phyloP scores from a whole-genome alignment of 768 basidiomycete species.

The Pisolithus marmoratus region DNA sequence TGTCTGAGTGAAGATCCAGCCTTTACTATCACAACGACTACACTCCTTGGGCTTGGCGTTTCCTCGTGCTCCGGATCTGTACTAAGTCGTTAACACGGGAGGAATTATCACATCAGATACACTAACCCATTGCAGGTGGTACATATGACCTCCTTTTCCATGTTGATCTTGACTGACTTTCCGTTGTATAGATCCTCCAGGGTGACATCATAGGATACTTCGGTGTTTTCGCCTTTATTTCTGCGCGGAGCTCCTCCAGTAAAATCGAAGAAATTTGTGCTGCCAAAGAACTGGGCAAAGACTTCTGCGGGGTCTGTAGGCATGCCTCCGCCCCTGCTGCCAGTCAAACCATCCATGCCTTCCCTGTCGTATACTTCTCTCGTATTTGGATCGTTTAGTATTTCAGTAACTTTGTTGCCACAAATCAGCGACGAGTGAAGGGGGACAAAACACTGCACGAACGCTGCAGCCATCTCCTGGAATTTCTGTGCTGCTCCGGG shows the following conservation, averaged over 20 bases:
- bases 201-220: conserved; percentile 77
- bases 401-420: conserved; percentile 62
- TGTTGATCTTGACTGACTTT: conserved; percentile 79
- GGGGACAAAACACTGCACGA: conserved; percentile 26
- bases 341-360: conserved; percentile 64
- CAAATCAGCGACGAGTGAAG: conserved; percentile 4
- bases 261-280: conserved; percentile 60
- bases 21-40: conserved; percentile 76
- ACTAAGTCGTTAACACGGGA: conserved; percentile 5
- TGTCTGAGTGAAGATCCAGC: conserved; percentile 58
- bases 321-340: conserved; percentile 42
- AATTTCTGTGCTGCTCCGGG: conserved; percentile 79
- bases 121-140: conserved; percentile 72
- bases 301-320: conserved; percentile 52
- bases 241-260: conserved; percentile 44
- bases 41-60: conserved; percentile 84
- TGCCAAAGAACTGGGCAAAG: conserved; percentile 70
- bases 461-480: conserved; percentile 88
- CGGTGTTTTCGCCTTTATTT: conserved; percentile 64
- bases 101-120: conserved; percentile 1
- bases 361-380: conserved; percentile 68
- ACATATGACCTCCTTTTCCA: conserved; percentile 84
- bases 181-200: conserved; percentile 93
- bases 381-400: conserved; percentile 62
- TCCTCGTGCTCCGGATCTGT: conserved; percentile 75